Conservation (phyloP, 2,329 filamentous ascomycete species). For the Epichloe amarillans region DNA sequence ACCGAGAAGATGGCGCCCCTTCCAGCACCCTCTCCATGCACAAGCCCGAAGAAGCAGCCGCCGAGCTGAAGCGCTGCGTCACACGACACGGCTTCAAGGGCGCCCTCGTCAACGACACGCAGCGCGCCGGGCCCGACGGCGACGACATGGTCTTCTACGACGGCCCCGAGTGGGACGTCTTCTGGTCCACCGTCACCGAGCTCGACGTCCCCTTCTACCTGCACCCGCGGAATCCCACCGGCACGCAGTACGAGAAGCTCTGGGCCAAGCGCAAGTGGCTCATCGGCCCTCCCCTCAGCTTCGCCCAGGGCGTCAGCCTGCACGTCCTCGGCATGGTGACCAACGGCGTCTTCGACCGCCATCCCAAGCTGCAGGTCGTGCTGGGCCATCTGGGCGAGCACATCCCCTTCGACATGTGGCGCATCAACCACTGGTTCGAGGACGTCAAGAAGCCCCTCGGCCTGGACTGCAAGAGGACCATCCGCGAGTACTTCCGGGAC, state of each 20-base stretch:
- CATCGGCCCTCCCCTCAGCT: slow-evolving; percentile 44
- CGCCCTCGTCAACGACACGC: slow-evolving; percentile 47
- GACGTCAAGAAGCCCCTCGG: slow-evolving; percentile 39
- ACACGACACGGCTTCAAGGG: slow-evolving; percentile 48
- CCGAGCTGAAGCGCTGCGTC: slow-evolving; percentile 39
- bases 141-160: slow-evolving; percentile 54
- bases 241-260: slow-evolving; percentile 41
- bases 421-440: slow-evolving; percentile 42
- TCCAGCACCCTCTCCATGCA: slow-evolving; percentile 37
- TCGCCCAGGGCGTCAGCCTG: slow-evolving; percentile 44
- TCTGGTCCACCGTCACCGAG: slow-evolving; percentile 44
- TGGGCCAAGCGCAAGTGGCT: slow-evolving; percentile 47
- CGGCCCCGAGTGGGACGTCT: slow-evolving; percentile 43
- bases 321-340: slow-evolving; percentile 40
- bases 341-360: slow-evolving; percentile 36
- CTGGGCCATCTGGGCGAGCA: slow-evolving; percentile 36
- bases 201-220: slow-evolving; percentile 53
- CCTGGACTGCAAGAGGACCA: slow-evolving; percentile 32
- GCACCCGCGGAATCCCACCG: slow-evolving; percentile 45
- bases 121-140: slow-evolving; percentile 42
- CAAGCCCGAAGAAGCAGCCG: slow-evolving; percentile 34
- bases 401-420: slow-evolving; percentile 35
- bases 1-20: background rate
- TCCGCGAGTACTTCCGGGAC: slow-evolving; percentile 37
- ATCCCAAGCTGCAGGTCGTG: slow-evolving; percentile 31